Percentiles rank a stretch among this genome's conserved stretches.
Conservation (phyloP, 2,329 filamentous ascomycete species). For the Xenoacremonium recifei region DNA sequence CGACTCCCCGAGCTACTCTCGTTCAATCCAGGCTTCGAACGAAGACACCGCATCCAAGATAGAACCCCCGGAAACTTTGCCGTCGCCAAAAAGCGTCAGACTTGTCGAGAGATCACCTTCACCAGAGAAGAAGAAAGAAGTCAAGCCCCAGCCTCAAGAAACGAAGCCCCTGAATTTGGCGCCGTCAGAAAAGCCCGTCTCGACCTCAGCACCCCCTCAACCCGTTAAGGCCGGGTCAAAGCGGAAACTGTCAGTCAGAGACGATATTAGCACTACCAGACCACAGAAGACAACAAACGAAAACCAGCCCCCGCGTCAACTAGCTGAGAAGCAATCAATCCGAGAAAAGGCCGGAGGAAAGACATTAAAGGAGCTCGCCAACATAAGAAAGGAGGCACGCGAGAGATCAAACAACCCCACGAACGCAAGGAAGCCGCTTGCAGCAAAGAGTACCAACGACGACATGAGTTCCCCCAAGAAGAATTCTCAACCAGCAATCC, state of each 20-base stretch:
- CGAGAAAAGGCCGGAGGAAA: conserved; percentile 38
- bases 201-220: conserved; percentile 6
- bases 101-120: conserved; percentile 19
- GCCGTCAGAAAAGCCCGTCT: conserved; percentile 9
- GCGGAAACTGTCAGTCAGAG: conserved; percentile 55
- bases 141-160: conserved; percentile 1
- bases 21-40: conserved; percentile 7
- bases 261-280: conserved; percentile 46
- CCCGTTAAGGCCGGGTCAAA: conserved; percentile 51
- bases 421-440: conserved; percentile 46
- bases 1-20: conserved; percentile 42
- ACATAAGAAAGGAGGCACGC: conserved; percentile 39
- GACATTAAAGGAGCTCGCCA: conserved; percentile 46
- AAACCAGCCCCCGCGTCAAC: conserved; percentile 21
- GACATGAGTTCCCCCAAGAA: conserved; percentile 60
- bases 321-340: conserved; percentile 27
- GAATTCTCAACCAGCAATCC: conserved; percentile 28
- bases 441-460: conserved; percentile 59
- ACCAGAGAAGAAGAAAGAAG: conserved; percentile 26
- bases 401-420: conserved; percentile 28
- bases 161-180: conserved; percentile 4
- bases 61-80: conserved; percentile 29
- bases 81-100: conserved; percentile 27
- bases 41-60: conserved; percentile 25
- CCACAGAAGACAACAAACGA: conserved; percentile 26